Conservation (phyloP, 176 grass and related monocot genomes). For the Oropetium thomaeum region DNA sequence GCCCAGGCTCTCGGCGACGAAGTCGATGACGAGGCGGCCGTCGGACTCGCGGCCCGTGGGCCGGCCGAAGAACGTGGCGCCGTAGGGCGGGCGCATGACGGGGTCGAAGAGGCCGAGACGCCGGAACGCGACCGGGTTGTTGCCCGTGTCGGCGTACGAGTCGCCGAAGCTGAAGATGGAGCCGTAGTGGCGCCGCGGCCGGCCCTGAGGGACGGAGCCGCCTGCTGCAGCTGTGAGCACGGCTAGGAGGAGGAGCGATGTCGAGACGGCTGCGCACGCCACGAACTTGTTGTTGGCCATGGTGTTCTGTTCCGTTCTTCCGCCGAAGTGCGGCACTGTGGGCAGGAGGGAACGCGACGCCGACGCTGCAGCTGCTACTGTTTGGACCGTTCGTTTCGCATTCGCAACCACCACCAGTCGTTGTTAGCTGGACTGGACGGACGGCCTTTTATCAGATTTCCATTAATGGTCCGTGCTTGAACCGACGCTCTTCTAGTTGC, state of each 20-base stretch:
- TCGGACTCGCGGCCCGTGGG: constrained; percentile 55
- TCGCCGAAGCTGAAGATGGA: constrained; percentile 68
- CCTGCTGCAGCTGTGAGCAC: background rate
- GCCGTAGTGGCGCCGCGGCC: background rate
- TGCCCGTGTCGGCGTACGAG: constrained; percentile 59
- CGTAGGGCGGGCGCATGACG: constrained; percentile 40
- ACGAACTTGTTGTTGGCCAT: background rate
- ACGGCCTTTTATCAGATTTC: too few species aligned
- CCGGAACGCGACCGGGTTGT: constrained; percentile 23
- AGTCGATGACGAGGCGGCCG: constrained; percentile 67
- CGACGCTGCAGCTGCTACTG: background rate
- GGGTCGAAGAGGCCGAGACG: background rate
- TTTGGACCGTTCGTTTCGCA: background rate
- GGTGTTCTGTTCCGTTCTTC: background rate
- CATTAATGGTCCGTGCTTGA: too few species aligned
- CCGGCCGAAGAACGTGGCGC: constrained; percentile 29
- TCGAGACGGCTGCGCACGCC: background rate
- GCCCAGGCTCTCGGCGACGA: constrained; percentile 44
- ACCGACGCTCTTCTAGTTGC: too few species aligned
- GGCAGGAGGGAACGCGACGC: too few species aligned
- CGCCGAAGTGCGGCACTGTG: too few species aligned
- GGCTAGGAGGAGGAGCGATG: background rate
- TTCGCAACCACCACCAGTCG: too few species aligned
- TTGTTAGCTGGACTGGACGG: too few species aligned
- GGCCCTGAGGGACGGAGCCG: background rate